phyloP scores from a whole-genome alignment of 805 yeast genomes.

The Vanderwaltozyma verrucispora region DNA sequence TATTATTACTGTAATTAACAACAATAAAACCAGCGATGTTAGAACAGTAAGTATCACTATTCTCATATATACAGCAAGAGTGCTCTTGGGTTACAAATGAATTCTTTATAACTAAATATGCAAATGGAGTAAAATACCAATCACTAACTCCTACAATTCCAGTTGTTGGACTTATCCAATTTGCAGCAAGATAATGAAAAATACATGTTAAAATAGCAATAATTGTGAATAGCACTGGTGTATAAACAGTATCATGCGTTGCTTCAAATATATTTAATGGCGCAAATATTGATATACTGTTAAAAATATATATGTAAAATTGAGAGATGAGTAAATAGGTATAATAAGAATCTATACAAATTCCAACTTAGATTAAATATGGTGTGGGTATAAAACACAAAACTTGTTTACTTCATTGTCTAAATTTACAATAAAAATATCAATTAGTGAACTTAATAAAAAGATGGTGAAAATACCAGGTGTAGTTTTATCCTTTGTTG shows the following conservation, averaged over 20 bases:
- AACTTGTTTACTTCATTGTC: conserved; percentile 8
- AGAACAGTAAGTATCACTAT: conserved; percentile 40
- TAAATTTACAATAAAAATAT: too few relatives aligned
- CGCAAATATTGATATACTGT: conserved; percentile 45
- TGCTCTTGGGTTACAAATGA: conserved; percentile 32
- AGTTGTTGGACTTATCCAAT: conserved; percentile 38
- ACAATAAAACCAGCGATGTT: conserved; percentile 45
- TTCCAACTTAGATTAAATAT: conserved; percentile 6
- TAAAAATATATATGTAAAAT: conserved; percentile 52
- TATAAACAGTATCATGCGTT: conserved; percentile 71
- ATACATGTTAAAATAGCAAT: conserved; percentile 62
- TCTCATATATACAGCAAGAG: conserved; percentile 32
- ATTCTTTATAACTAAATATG: conserved; percentile 45
- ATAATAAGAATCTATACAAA: conserved; percentile 38
- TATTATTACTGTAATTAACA: conserved; percentile 39
- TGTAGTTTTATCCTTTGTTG: conserved; percentile 1
- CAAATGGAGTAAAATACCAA: conserved; percentile 58
- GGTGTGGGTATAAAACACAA: conserved; percentile 9
- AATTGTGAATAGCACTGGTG: conserved; percentile 69
- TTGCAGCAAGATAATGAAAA: conserved; percentile 41
- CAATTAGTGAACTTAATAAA: too few relatives aligned
- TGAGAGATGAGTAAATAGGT: conserved; percentile 59
- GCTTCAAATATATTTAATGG: conserved; percentile 59
- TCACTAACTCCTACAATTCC: conserved; percentile 63
- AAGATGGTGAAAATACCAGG: too few relatives aligned